Base-by-base conservation (phyloP, 164 flowering plant genomes). In the Tinospora cordifolia region DNA sequence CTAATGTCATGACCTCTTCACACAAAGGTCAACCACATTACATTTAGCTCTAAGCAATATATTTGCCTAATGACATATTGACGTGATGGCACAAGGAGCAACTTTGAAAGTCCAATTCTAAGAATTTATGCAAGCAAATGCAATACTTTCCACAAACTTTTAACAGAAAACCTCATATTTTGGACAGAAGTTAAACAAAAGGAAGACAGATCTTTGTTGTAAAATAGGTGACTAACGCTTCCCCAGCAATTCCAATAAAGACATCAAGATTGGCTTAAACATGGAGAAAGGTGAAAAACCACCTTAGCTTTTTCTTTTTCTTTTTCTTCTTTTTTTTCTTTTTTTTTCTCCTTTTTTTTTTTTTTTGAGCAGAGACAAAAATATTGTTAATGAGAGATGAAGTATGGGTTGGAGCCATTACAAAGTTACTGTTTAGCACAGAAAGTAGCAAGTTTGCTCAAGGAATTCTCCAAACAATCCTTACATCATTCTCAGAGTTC, bases 401-500 rank as follows among this genome's bases (percentile, higher is more conserved):
- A n/a, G n/a, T n/a, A n/a, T n/a, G n/a, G n/a, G n/a, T n/a, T n/a
- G n/a, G n/a, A n/a, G n/a, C n/a, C n/a, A 30, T 30, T 30, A 30
- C 36, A 1, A 30, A 30, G 36, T 30, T 30, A 30, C 36, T 1
- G 36, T 30, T 30, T 30, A 30, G 3, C 36, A 30, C 10, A 9
- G 30, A 46, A 36, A 71, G 10, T 63, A 21, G 6, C 38, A 47
- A 3, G 11, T 19, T 34, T 30, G 11, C 3, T 59, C 24, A 60
- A 59, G 17, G 36, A 65, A 58, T 19, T 44, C 64, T 59, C 62
- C 46, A 44, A 46, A 40, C 12, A 17, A 80, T 59, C 41, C 93
- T 84, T 84, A 94, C 98, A 94, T 94, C 98, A 94, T 92, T 80
- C 98, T 87, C 80, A 90, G 77, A 69, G 98, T 94, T 75, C 98